Base-by-base conservation (phyloP, 371 early-diverging fungal species). In the Fennellomyces sp. region DNA sequence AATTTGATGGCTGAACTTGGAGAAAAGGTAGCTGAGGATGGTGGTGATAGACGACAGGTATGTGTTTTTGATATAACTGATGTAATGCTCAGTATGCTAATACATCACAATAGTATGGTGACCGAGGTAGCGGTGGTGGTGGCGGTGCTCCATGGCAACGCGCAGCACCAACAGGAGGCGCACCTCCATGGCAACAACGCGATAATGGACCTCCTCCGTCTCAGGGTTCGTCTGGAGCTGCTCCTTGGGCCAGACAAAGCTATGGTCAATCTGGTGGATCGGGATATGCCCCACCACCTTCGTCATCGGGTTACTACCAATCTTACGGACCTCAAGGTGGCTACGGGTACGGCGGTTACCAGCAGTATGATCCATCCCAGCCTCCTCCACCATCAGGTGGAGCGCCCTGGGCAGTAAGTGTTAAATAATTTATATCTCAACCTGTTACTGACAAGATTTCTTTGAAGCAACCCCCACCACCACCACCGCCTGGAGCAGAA, bases 1-100 rank as follows among this genome's bases (percentile, higher is more conserved):
- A 92, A 80, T 55, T 72, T 97, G 51, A 95, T 97, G 95, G 94
- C 93, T 19, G 97, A 92, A 70, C 72, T 93, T 19, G 93, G 92
- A 47, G 93, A 91, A 60, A 72, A 78, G 51, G 78, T 84, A 6
- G 75, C 82, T 26, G 68, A 73, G 27, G 75, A 68, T n/a, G 69
- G 70, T 29, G 52, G 62, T n/a, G 64, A 63, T 21, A 63, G 69
- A 21, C 58, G 70, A 63, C 64, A 63, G 19, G 71, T 75, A 75
- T 62, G 67, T 53, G 49, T 28, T 4, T 10, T 13, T 10, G 19
- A 29, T 5, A 36, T 47, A 21, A 11, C n/a, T n/a, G n/a, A n/a
- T n/a, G n/a, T 65, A 56, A 69, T 41, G 61, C 66, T 47, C 72
- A 72, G 7, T 5, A 17, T 35, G 7, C 28, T 27, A 55, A 10